These are phyloP conservation scores for Turritis glabra DNA, from an alignment of 345 rosid genomes.

Conservation along the genomic window DNA sequence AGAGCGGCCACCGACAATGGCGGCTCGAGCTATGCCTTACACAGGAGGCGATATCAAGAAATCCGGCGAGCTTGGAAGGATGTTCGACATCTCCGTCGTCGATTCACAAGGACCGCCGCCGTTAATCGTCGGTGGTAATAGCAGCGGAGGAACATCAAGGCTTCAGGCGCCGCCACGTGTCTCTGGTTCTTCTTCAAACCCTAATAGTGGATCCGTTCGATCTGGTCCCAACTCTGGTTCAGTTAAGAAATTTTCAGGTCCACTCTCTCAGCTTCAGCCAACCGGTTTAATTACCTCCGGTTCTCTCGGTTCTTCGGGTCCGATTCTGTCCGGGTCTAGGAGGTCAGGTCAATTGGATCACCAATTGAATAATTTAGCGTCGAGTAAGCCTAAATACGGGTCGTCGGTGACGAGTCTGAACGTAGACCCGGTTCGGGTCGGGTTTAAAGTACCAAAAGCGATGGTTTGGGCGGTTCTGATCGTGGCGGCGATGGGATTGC, in stretches of 20 bases:
- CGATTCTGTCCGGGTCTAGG: constrained; percentile 40
- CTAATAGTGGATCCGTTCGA: constrained; percentile 85
- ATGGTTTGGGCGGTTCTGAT: constrained; percentile 70
- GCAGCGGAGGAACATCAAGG: constrained; percentile 41
- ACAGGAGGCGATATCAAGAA: constrained; percentile 92
- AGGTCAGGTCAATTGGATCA: constrained; percentile 77
- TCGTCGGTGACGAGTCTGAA: constrained; percentile 73
- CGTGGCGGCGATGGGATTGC: constrained; percentile 59
- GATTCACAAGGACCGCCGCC: constrained; percentile 46
- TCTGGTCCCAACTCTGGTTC: constrained; percentile 83
- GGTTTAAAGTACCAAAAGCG: constrained; percentile 73
- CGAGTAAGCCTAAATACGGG: constrained; percentile 67
- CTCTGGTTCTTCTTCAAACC: constrained; percentile 53
- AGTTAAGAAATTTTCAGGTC: constrained; percentile 70
- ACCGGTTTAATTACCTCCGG: constrained; percentile 96
- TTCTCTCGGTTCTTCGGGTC: constrained; percentile 53
- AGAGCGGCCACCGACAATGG: constrained; percentile 79
- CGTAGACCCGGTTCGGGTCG: constrained; percentile 65
- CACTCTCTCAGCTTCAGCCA: constrained; percentile 67
- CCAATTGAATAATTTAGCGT: constrained; percentile 35
- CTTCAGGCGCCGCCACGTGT: constrained; percentile 51
- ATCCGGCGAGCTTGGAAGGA: constrained; percentile 93
- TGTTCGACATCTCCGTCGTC: constrained; percentile 77
- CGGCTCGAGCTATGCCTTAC: constrained; percentile 80
- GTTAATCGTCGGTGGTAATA: constrained; percentile 38